These are phyloP conservation scores for Euphorbia peplus DNA, from an alignment of 345 rosid genomes.

Conservation along the genomic window DNA sequence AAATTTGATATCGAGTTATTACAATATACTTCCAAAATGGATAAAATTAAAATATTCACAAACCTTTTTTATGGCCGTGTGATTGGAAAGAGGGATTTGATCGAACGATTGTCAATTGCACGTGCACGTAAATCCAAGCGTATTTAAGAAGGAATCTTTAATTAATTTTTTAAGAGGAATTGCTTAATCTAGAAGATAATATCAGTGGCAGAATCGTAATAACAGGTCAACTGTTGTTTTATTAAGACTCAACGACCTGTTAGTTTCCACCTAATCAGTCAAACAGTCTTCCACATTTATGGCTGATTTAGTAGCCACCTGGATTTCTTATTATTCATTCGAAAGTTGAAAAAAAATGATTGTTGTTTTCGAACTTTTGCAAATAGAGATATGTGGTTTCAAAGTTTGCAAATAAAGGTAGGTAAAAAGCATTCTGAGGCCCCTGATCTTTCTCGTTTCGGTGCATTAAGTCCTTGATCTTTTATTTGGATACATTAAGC, in stretches of 20 bases:
- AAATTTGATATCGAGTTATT: too few relatives aligned
- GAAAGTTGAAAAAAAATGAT: too few relatives aligned
- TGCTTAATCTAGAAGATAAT: neutral
- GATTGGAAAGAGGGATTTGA: neutral
- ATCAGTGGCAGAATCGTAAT: constrained; percentile 6
- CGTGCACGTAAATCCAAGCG: neutral
- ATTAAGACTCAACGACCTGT: neutral
- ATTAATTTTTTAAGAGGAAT: neutral
- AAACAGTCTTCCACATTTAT: neutral
- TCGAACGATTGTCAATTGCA: neutral
- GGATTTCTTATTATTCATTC: neutral
- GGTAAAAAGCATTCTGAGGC: too few relatives aligned
- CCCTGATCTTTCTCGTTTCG: too few relatives aligned
- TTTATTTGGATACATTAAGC: too few relatives aligned
- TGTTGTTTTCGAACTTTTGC: too few relatives aligned
- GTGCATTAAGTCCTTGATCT: too few relatives aligned
- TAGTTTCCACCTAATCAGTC: constrained; percentile 8
- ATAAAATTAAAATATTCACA: neutral
- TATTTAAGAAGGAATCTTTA: neutral
- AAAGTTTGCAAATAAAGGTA: too few relatives aligned
- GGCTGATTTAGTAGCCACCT: neutral
- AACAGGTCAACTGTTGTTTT: neutral
- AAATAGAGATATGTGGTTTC: too few relatives aligned
- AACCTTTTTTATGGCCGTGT: neutral
- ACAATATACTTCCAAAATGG: neutral